phyloP scores from a whole-genome alignment of 768 basidiomycete species.

The Mrakia blollopis region DNA sequence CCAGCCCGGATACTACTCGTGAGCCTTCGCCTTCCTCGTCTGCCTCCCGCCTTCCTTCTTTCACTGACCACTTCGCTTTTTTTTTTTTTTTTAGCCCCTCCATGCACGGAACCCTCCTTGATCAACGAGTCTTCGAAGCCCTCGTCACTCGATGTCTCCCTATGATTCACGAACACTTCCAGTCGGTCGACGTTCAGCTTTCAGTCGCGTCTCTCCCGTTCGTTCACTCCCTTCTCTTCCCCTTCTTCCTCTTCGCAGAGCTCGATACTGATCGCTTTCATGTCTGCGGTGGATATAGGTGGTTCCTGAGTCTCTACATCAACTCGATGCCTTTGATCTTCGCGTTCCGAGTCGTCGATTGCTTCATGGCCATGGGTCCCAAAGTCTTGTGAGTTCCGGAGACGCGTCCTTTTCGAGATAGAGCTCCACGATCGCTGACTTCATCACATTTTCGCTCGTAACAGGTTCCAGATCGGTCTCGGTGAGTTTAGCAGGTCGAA shows the following conservation, averaged over 20 bases:
- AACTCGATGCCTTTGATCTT: conserved; percentile 84
- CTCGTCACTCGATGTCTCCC: conserved; percentile 83
- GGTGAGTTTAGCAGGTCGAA: conserved; percentile 34
- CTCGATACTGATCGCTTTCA: background rate
- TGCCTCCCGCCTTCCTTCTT: background rate
- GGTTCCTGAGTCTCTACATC: conserved; percentile 93
- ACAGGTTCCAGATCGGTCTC: conserved; percentile 77
- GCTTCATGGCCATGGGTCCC: conserved; percentile 98
- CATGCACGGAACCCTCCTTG: conserved; percentile 98
- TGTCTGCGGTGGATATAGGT: conserved; percentile 44
- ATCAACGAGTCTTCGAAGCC: conserved; percentile 95
- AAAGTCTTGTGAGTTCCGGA: conserved; percentile 62
- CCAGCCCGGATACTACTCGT: conserved; percentile 31
- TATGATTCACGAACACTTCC: conserved; percentile 90
- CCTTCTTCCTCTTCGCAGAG: background rate
- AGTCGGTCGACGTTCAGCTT: conserved; percentile 84
- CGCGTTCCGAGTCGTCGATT: conserved; percentile 94
- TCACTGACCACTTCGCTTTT: background rate
- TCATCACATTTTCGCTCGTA: background rate
- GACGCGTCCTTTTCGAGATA: background rate
- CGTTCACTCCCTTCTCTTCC: conserved; percentile 25
- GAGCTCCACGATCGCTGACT: background rate
- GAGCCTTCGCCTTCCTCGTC: background rate
- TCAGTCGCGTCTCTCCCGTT: conserved; percentile 87
- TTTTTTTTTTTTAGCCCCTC: conserved; percentile 61